These are phyloP conservation scores for Castanea crenata DNA, from an alignment of 306 rosid genomes.

Conservation along the genomic window DNA sequence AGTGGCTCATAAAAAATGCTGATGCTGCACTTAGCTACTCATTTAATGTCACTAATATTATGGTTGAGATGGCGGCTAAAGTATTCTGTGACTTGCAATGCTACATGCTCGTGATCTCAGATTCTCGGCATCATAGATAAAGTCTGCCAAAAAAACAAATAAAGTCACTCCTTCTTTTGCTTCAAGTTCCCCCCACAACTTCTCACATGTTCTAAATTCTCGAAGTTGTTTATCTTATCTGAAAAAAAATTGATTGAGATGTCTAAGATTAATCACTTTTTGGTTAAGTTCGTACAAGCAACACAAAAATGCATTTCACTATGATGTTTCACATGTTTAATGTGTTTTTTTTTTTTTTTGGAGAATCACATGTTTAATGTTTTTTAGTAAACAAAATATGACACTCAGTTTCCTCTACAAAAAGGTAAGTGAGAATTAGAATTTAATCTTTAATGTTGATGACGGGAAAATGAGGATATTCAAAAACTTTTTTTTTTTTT, in stretches of 20 bases:
- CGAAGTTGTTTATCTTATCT: not conserved
- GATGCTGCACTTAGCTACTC: too few species aligned
- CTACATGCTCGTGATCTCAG: not conserved
- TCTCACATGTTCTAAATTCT: not conserved
- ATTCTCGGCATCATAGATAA: not conserved
- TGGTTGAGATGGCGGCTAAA: not conserved
- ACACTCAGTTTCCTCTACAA: too few species aligned
- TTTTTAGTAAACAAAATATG: too few species aligned
- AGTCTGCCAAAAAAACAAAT: not conserved
- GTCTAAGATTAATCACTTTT: not conserved
- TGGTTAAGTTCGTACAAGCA: not conserved
- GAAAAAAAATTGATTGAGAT: not conserved
- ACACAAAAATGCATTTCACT: not conserved
- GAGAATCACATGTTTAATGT: not conserved
- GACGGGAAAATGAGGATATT: too few species aligned
- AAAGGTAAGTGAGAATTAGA: too few species aligned
- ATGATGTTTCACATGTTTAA: not conserved
- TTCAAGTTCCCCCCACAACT: not conserved
- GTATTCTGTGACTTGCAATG: not conserved
- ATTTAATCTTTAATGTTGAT: too few species aligned
- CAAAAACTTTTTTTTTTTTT: too few species aligned
- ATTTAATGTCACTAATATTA: too few species aligned
- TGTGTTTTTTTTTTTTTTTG: not conserved
- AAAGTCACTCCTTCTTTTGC: not conserved
- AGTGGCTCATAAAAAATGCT: too few species aligned